Percentiles rank a stretch among this genome's conserved stretches.
Evolutionary conservation across 1,139 yeast genomes (phyloP).

Genomic region (Kodamaea suecica): DNA sequence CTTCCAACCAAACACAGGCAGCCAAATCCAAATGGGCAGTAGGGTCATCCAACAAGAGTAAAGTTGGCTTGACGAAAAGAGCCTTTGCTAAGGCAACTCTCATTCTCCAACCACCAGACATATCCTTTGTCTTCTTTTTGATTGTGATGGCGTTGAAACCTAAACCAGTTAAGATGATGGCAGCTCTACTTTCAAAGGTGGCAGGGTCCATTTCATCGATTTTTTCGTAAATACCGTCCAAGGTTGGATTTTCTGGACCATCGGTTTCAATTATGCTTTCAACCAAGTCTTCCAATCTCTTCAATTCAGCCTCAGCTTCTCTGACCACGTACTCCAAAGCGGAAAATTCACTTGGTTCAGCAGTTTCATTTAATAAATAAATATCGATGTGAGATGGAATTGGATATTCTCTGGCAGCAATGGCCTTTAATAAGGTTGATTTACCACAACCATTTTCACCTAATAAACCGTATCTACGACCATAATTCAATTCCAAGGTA

Average conservation of each 20-base stretch:
- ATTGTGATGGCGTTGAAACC: conserved; percentile 84
- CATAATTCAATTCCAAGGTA: conserved; percentile 86
- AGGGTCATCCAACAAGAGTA: conserved; percentile 90
- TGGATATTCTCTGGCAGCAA: conserved; percentile 96
- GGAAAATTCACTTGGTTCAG: conserved; percentile 85
- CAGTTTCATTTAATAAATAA: conserved; percentile 93
- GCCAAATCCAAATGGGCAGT: conserved; percentile 99
- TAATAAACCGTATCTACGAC: conserved; percentile 92
- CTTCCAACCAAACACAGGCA: conserved; percentile 99
- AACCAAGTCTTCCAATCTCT: conserved; percentile 85
- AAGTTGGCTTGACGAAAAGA: conserved; percentile 81
- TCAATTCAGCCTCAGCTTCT: conserved; percentile 92
- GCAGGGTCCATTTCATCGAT: conserved; percentile 95
- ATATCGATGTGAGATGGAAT: conserved; percentile 89
- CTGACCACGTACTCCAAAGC: conserved; percentile 96
- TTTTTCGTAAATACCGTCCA: conserved; percentile 90
- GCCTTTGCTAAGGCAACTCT: conserved; percentile 88
- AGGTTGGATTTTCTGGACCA: conserved; percentile 87
- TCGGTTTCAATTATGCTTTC: conserved; percentile 87
- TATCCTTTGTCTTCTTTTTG: conserved; percentile 89
- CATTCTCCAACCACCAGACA: conserved; percentile 99
- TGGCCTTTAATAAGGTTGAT: conserved; percentile 86
- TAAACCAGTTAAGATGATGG: conserved; percentile 92
- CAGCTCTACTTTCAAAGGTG: conserved; percentile 96
- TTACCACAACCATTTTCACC: conserved; percentile 99